Conservation (phyloP, 148 eudicot genomes). For the Rhododendron vialii region DNA sequence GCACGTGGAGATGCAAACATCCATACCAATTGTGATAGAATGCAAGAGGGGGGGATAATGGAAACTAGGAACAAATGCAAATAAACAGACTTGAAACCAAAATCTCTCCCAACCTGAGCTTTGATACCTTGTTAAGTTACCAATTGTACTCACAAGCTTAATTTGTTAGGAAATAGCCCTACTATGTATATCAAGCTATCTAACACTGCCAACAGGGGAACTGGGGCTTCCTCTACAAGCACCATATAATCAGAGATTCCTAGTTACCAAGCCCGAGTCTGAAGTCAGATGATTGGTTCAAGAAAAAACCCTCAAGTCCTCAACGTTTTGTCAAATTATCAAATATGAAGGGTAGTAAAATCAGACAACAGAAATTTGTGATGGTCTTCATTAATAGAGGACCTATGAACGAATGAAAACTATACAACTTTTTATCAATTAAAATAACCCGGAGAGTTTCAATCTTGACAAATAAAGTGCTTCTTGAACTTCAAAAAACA, state of each 20-base stretch:
- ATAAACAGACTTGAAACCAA: too few species aligned
- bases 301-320: too few species aligned
- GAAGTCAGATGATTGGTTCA: neutral
- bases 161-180: too few species aligned
- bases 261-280: neutral
- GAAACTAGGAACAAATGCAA: too few species aligned
- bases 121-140: too few species aligned
- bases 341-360: neutral
- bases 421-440: neutral
- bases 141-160: too few species aligned
- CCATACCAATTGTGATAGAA: too few species aligned
- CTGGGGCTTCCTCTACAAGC: neutral
- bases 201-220: neutral
- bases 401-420: neutral
- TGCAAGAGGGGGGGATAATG: too few species aligned
- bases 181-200: too few species aligned
- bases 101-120: too few species aligned
- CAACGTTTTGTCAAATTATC: neutral
- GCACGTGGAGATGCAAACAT: too few species aligned
- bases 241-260: neutral
- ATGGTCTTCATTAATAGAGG: neutral
- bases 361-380: neutral
- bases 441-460: neutral
- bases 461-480: neutral
- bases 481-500: neutral